phyloP scores from a whole-genome alignment of 176 grass and related monocot genomes.

The Cocos nucifera region DNA sequence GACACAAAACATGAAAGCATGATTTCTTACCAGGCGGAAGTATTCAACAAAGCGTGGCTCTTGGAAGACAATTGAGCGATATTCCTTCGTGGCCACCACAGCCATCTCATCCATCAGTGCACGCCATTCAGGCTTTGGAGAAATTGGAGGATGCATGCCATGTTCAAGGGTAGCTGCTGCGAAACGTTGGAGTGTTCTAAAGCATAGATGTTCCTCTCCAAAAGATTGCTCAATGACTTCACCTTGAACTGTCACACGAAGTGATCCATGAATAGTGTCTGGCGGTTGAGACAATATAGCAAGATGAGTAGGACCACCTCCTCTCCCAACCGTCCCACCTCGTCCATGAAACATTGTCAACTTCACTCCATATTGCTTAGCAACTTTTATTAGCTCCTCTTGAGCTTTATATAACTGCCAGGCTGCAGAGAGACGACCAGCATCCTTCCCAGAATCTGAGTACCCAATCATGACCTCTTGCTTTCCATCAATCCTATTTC shows the following conservation, averaged over 20 bases:
- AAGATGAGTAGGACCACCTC: constrained; percentile 91
- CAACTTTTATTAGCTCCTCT: constrained; percentile 96
- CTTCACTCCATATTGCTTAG: constrained; percentile 86
- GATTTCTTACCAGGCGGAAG: constrained; percentile 71
- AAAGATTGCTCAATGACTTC: constrained; percentile 97
- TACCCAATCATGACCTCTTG: constrained; percentile 99
- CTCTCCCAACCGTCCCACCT: constrained; percentile 93
- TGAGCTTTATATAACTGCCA: constrained; percentile 98
- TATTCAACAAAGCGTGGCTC: constrained; percentile 94
- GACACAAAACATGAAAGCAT: neutral
- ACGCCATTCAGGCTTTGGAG: constrained; percentile 88
- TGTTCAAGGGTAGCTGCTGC: constrained; percentile 92
- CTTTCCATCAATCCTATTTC: constrained; percentile 83
- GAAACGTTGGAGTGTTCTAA: constrained; percentile 92
- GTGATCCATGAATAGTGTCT: constrained; percentile 78
- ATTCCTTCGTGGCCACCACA: constrained; percentile 65
- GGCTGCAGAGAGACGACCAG: constrained; percentile 85
- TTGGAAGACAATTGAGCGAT: constrained; percentile 84
- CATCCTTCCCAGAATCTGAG: constrained; percentile 97
- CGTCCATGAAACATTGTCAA: constrained; percentile 98
- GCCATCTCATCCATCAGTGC: constrained; percentile 92
- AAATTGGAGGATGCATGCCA: constrained; percentile 91
- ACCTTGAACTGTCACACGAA: constrained; percentile 91
- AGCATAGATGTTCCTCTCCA: constrained; percentile 90
- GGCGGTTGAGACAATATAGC: constrained; percentile 94